phyloP scores from a whole-genome alignment of 179 eudicot genomes.

The Spinacia oleracea region DNA sequence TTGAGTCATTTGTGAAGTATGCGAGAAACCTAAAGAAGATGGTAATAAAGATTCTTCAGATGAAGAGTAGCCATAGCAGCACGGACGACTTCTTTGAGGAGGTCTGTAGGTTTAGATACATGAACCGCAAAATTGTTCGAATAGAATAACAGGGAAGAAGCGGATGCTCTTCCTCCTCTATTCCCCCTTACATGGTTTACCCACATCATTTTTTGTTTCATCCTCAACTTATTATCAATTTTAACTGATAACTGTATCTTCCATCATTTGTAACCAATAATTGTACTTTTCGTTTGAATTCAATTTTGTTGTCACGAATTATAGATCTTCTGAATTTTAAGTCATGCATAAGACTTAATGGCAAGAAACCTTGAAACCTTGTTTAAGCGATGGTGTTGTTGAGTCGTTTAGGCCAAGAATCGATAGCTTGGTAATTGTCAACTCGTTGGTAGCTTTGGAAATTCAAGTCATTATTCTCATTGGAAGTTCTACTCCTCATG shows the following conservation, averaged over 20 bases:
- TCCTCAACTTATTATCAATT: constrained; percentile 6
- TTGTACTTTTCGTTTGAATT: constrained; percentile 8
- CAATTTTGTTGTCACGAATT: background rate
- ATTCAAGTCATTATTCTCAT: too few species aligned
- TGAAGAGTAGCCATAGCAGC: constrained; percentile 91
- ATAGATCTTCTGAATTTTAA: background rate
- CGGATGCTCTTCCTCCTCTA: background rate
- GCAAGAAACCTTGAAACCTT: too few species aligned
- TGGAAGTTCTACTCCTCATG: too few species aligned
- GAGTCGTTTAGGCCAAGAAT: too few species aligned
- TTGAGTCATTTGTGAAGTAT: constrained; percentile 75
- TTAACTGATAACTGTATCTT: constrained; percentile 10
- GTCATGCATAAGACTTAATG: background rate
- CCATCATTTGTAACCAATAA: background rate
- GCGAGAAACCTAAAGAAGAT: constrained; percentile 66
- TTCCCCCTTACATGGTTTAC: background rate
- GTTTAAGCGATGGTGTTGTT: too few species aligned
- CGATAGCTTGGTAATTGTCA: too few species aligned
- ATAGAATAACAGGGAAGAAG: constrained; percentile 45
- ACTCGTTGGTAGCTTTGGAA: too few species aligned
- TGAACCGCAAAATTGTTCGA: constrained; percentile 58
- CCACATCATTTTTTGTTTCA: constrained; percentile 16
- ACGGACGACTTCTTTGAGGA: constrained; percentile 95
- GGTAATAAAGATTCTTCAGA: constrained; percentile 81
- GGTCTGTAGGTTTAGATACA: constrained; percentile 64